Base-by-base conservation (phyloP, 2,329 filamentous ascomycete species). In the Colletotrichum filicis region DNA sequence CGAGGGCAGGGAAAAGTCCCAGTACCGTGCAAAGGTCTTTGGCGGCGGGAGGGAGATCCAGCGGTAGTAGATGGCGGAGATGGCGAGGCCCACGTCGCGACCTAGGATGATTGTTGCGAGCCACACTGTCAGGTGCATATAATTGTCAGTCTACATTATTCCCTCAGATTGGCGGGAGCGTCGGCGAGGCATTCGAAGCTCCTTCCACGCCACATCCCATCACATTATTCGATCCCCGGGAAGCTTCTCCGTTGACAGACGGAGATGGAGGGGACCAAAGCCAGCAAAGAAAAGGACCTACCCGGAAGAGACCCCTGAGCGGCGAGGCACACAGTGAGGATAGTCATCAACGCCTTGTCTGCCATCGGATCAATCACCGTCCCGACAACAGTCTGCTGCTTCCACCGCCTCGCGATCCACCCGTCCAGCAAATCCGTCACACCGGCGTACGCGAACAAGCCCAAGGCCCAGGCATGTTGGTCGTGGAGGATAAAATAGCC, bases 331-430 rank as follows among this genome's bases (percentile, higher is more conserved):
- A 96, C 92, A 0, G 96, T 97, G 78, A 97, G 84, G 71, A 98
- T 91, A 0, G 96, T 98, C 97, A 99, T 98, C 75, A 99, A 89
- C 9, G 91, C 90, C 85, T 99, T 99, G 83, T 99, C 97, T 3
- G 97, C 97, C 93, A 98, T 97, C 6, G 97, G 97, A 79, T 98
- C 95, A 74, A 99, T 95, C 35, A 99, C 91, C 67, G 94, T 97
- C 67, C 97, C 97, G 11, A 98, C 95, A 1, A 99, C 96, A 0
- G 97, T 98, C 82, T 97, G 93, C 70, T 95, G 88, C 63, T 96
- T 93, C 91, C 93, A 98, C 73, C 88, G 90, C 53, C 97, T 91
- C 30, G 97, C 97, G 78, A 99, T 97, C 89, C 93, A 98, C 70
- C 97, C 97, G 81, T 99, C 97, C 3, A 98, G 89, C 7, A 98